Conservation (phyloP, 352 stramenopile genomes). For the Phytophthora foliorum region DNA sequence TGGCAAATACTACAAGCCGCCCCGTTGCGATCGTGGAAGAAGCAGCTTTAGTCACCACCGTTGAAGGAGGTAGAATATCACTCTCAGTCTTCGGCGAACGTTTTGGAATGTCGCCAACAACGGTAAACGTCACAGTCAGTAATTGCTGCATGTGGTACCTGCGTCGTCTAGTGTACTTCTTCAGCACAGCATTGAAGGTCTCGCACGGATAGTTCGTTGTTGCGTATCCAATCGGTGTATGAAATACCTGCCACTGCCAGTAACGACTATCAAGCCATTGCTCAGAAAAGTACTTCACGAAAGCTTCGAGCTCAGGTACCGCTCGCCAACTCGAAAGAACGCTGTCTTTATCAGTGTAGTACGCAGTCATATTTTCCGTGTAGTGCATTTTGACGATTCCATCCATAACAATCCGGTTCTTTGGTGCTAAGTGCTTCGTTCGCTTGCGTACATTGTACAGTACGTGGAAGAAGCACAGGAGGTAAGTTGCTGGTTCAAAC, state of each 20-base stretch:
- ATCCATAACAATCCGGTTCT: neutral
- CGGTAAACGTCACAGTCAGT: too few relatives aligned
- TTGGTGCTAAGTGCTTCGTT: too few relatives aligned
- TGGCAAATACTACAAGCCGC: too few relatives aligned
- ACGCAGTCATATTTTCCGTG: neutral
- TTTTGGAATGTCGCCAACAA: too few relatives aligned
- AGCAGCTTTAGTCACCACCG: too few relatives aligned
- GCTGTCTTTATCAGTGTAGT: neutral
- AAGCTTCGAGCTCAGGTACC: neutral
- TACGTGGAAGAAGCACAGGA: too few relatives aligned
- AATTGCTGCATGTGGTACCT: neutral
- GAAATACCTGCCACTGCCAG: slow-evolving; percentile 2
- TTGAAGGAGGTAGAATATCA: too few relatives aligned
- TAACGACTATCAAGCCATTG: slow-evolving; percentile 1
- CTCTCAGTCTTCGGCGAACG: too few relatives aligned
- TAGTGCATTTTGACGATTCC: slow-evolving; percentile 4
- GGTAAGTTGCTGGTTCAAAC: too few relatives aligned
- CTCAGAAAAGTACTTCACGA: neutral
- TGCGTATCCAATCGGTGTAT: neutral
- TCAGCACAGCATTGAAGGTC: neutral
- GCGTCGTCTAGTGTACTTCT: neutral
- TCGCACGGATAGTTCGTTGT: neutral
- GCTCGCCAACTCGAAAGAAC: neutral
- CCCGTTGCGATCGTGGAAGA: too few relatives aligned
- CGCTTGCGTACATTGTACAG: too few relatives aligned